Evolutionary conservation across 441 rosid species (phyloP), one percentile per base, ranked within the genome.

Genomic region (Eutrema salsugineum): DNA sequence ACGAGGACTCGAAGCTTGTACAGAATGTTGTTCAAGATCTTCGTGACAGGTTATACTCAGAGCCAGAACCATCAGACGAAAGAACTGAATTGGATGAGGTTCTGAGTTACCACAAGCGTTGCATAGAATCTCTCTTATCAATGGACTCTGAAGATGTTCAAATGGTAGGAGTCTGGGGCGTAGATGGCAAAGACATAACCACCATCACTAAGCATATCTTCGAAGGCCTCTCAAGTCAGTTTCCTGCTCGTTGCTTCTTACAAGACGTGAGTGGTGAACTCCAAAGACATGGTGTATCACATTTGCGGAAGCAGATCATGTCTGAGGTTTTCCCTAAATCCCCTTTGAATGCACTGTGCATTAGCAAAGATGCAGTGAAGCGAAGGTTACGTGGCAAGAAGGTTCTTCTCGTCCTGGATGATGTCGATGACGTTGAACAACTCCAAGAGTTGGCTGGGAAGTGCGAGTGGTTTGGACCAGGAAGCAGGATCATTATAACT

Each of bases 401-500:
- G 27, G 49, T 73, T 56, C 66, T 73, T 64, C 71, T 65, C 8
- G 59, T 73, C 6, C 70, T 73, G 1, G 77, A 56, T 17, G 70
- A 73, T 24, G 77, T 72, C 46, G 71, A 73, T 28, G 32, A 36
- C 32, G 1, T 64, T 8, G 22, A 56, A 22, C 82, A 80, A 30
- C 38, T 78, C 14, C 27, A 35, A 16, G 50, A 19, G 20, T n/a
- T 81, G 24, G 77, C 66, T 1, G 81, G 66, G 11, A 19, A 16
- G 9, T 11, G 9, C 1, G 17, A 75, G 0, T 78, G 78, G 85
- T 82, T 79, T 47, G 77, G 75, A 47, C 20, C 24, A 1, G 82
- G 81, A 20, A 81, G 81, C 56, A 73, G 77, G 48, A 60, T 82
- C 57, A 30, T 79, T 19, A 70, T 83, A 39, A 83, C 82, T 11